phyloP scores from a whole-genome alignment of 148 eudicot species.

The Nyssa sinensis region DNA sequence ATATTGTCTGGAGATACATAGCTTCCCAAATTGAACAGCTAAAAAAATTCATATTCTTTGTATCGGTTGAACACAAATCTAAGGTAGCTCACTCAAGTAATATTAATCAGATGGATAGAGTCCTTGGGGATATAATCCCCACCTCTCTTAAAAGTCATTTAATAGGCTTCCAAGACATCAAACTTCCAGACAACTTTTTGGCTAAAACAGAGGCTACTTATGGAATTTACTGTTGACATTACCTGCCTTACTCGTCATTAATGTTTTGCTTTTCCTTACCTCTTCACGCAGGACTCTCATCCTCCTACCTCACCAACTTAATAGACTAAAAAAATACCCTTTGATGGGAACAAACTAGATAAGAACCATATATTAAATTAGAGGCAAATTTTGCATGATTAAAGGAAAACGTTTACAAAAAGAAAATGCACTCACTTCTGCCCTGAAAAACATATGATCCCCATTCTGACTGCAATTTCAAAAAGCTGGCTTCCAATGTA shows the following conservation, averaged over 20 bases:
- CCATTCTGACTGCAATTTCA: conserved; percentile 58
- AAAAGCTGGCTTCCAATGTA: conserved; percentile 36
- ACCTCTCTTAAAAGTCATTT: not conserved
- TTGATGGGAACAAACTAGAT: not conserved
- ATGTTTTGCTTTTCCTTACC: not conserved
- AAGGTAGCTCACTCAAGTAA: not conserved
- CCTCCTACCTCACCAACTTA: not conserved
- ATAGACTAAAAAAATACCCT: not conserved
- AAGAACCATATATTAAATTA: not conserved
- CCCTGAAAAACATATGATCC: conserved; percentile 42
- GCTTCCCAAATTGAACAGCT: no score
- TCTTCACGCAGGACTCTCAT: not conserved
- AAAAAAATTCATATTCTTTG: no score
- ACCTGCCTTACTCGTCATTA: not conserved
- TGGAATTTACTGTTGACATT: not conserved
- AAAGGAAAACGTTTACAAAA: not conserved
- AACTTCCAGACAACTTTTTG: not conserved
- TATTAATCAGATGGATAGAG: not conserved
- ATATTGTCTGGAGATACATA: not conserved
- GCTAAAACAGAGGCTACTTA: no score
- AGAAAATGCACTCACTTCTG: conserved; percentile 52
- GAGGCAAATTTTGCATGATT: not conserved
- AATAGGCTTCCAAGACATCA: not conserved
- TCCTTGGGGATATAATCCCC: not conserved
- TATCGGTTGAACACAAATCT: not conserved